Conservation (phyloP, 345 rosid genomes). For the Cardamine occulta region DNA sequence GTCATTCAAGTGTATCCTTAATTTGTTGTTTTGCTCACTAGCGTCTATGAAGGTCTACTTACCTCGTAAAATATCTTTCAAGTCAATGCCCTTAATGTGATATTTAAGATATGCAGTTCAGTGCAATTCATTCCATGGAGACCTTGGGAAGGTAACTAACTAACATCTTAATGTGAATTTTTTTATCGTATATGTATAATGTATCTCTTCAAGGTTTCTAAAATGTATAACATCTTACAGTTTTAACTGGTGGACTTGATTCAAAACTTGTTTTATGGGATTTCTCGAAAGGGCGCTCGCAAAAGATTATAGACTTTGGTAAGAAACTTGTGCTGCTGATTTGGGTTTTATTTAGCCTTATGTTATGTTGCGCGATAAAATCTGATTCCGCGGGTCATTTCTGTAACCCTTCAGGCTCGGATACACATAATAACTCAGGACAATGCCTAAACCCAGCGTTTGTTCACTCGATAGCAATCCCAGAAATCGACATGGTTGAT, state of each 20-base stretch:
- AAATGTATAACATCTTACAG: slow-evolving; percentile 45
- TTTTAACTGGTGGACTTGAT: slow-evolving; percentile 89
- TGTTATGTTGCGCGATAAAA: not conserved
- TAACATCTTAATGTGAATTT: not conserved
- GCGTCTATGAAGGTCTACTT: not conserved
- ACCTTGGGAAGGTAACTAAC: slow-evolving; percentile 84
- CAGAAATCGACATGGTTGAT: slow-evolving; percentile 75
- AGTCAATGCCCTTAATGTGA: slow-evolving; percentile 47
- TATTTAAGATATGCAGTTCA: slow-evolving; percentile 74
- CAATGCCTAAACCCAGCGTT: slow-evolving; percentile 92
- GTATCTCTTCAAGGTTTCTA: not conserved
- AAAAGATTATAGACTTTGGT: slow-evolving; percentile 79
- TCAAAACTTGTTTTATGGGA: slow-evolving; percentile 91
- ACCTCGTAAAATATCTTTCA: not conserved
- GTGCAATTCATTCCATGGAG: slow-evolving; percentile 94
- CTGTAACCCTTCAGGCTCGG: slow-evolving; percentile 50
- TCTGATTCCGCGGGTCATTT: not conserved
- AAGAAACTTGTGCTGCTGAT: slow-evolving; percentile 7
- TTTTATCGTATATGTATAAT: not conserved
- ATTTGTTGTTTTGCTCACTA: not conserved
- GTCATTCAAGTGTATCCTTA: slow-evolving; percentile 91
- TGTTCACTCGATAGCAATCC: slow-evolving; percentile 79
- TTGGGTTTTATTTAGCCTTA: not conserved
- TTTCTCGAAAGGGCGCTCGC: slow-evolving; percentile 80
- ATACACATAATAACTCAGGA: slow-evolving; percentile 44